A percentile compares a stretch with the other conserved stretches of the same genome.
Evolutionary conservation across 371 early-diverging fungal genomes (phyloP).

Genomic region (Coemansia sp.): DNA sequence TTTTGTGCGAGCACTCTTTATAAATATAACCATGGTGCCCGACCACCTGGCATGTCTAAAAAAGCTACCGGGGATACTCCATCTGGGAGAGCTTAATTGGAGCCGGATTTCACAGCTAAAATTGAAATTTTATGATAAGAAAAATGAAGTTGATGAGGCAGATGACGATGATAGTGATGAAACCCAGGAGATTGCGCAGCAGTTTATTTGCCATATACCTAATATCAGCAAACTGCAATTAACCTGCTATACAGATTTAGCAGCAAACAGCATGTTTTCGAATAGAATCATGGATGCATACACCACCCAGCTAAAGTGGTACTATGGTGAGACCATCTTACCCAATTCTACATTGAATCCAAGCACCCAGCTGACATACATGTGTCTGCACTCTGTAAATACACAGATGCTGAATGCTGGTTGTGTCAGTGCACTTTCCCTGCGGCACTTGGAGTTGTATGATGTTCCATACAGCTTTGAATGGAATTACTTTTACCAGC

Average conservation of each 20-base stretch:
- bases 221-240: neutral
- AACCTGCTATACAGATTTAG: neutral
- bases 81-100: neutral
- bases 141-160: neutral
- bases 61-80: neutral
- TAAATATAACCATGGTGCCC: no score
- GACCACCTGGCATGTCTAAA: neutral
- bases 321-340: neutral
- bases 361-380: neutral
- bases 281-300: neutral
- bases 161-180: neutral
- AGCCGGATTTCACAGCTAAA: neutral
- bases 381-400: neutral
- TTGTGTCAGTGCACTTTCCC: slow-evolving; percentile 1
- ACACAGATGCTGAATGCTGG: neutral
- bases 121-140: neutral
- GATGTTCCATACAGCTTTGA: neutral
- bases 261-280: no score
- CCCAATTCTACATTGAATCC: neutral
- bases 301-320: neutral
- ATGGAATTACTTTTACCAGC: neutral
- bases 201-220: neutral
- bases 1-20: neutral
- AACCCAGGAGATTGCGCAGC: neutral
- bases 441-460: neutral